phyloP scores from a whole-genome alignment of 306 rosid species.

The Gleditsia sinensis region DNA sequence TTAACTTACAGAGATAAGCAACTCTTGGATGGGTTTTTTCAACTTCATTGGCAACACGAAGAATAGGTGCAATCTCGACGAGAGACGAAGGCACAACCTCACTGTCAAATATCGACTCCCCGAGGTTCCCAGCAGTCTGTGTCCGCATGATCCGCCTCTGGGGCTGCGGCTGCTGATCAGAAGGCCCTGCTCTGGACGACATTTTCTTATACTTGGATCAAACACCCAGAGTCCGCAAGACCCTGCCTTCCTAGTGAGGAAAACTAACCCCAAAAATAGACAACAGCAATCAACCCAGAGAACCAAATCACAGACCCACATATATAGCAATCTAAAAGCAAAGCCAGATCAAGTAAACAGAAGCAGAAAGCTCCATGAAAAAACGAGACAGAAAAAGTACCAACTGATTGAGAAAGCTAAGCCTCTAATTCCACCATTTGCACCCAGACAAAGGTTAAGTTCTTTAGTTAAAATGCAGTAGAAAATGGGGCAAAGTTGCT shows the following conservation, averaged over 20 bases:
- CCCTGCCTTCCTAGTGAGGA: neutral
- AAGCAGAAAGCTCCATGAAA: neutral
- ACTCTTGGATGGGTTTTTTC: slow-evolving; percentile 92
- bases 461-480: neutral
- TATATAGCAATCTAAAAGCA: neutral
- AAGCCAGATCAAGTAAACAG: neutral
- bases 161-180: slow-evolving; percentile 62
- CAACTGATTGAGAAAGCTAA: slow-evolving; percentile 9
- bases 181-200: slow-evolving; percentile 64
- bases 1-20: slow-evolving; percentile 86
- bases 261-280: neutral
- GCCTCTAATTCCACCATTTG: slow-evolving; percentile 28
- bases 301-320: neutral
- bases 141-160: slow-evolving; percentile 88
- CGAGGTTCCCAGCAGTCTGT: slow-evolving; percentile 90
- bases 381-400: slow-evolving; percentile 9
- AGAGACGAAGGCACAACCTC: slow-evolving; percentile 98
- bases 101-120: slow-evolving; percentile 83
- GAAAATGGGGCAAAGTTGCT: neutral
- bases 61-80: slow-evolving; percentile 88
- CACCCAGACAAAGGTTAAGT: neutral
- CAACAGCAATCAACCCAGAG: neutral
- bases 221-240: slow-evolving; percentile 27
- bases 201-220: slow-evolving; percentile 42
- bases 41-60: slow-evolving; percentile 97